These are phyloP conservation scores for Epichloe baconii DNA, from an alignment of 2,329 filamentous ascomycete species.

Conservation along the genomic window DNA sequence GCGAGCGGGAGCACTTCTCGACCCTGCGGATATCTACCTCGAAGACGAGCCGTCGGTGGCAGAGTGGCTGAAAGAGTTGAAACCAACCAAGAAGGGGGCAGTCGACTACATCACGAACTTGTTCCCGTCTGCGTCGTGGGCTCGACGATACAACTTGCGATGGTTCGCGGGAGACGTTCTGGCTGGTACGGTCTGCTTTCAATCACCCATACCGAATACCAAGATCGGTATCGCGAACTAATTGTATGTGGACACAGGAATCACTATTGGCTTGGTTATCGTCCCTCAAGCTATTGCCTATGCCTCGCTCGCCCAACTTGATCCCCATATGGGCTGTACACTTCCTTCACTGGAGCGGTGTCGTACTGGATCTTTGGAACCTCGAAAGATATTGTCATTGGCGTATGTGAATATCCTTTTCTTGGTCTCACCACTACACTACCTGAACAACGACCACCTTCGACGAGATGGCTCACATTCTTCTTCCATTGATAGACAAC, in stretches of 20 bases:
- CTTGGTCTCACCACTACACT: too few relatives aligned
- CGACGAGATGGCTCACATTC: background rate
- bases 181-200: conserved; percentile 38
- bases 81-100: conserved; percentile 35
- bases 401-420: conserved; percentile 24
- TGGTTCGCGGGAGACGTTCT: conserved; percentile 64
- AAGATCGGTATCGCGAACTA: too few relatives aligned
- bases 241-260: conserved; percentile 9
- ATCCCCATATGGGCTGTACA: conserved; percentile 65
- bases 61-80: conserved; percentile 46
- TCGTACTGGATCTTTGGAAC: conserved; percentile 78
- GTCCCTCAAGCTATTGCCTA: conserved; percentile 75
- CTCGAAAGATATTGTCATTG: conserved; percentile 76
- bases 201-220: too few relatives aligned
- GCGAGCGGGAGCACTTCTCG: conserved; percentile 13
- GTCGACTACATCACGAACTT: conserved; percentile 34
- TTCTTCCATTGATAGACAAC: conserved; percentile 33
- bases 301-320: conserved; percentile 54
- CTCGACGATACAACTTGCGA: conserved; percentile 54
- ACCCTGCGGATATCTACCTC: conserved; percentile 25
- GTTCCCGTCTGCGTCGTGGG: conserved; percentile 60
- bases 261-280: conserved; percentile 52
- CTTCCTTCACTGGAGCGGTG: conserved; percentile 68
- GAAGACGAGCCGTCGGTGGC: conserved; percentile 53
- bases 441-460: too few relatives aligned